These are phyloP conservation scores for Leptographium radiaticola DNA, from an alignment of 2,329 filamentous ascomycete genomes.

Conservation along the genomic window DNA sequence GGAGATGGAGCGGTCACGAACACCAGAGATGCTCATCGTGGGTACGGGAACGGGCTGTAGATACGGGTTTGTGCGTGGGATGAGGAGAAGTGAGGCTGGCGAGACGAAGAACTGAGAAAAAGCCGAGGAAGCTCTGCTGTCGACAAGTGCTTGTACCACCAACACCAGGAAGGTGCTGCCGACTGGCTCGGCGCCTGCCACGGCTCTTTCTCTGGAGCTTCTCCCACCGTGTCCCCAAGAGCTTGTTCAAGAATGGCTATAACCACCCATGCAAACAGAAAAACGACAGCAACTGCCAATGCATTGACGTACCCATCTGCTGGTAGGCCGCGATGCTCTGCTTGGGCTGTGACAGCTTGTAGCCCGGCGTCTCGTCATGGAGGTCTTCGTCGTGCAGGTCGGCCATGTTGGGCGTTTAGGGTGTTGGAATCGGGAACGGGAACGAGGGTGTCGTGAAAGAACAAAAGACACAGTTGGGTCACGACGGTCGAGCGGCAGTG, in stretches of 20 bases:
- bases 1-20: conserved; percentile 1
- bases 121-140: too few species aligned
- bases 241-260: not conserved
- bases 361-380: conserved; percentile 79
- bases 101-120: not conserved
- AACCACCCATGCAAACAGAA: not conserved
- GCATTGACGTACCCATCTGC: conserved; percentile 55
- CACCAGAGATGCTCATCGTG: not conserved
- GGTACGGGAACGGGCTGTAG: not conserved
- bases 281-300: not conserved
- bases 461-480: not conserved
- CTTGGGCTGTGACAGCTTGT: conserved; percentile 94
- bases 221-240: not conserved
- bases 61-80: not conserved
- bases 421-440: not conserved
- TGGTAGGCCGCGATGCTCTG: conserved; percentile 93
- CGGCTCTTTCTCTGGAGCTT: not conserved
- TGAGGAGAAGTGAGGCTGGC: not conserved
- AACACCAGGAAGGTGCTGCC: not conserved
- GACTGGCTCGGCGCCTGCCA: not conserved
- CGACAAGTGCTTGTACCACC: not conserved
- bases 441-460: not conserved
- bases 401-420: conserved; percentile 42
- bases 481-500: not conserved
- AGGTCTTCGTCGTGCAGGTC: conserved; percentile 62